These are phyloP conservation scores for Ophiocordyceps polyrhachis-furcata DNA, from an alignment of 2,329 filamentous ascomycete genomes.

Conservation along the genomic window DNA sequence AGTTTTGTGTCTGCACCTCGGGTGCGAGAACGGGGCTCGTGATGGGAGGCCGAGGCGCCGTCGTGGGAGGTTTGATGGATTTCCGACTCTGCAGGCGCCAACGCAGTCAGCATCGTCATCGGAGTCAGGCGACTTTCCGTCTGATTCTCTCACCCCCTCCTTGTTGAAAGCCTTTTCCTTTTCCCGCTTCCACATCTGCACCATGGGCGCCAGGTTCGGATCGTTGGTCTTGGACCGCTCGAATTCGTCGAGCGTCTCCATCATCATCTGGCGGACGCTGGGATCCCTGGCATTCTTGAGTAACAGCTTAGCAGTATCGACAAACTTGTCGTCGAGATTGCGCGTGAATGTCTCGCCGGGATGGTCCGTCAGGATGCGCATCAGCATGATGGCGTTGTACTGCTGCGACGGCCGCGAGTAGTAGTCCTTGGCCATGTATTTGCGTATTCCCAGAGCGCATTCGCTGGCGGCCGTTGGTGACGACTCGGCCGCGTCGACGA, in stretches of 20 bases:
- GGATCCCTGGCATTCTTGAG: slow-evolving; percentile 52
- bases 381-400: slow-evolving; percentile 92
- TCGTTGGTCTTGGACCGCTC: slow-evolving; percentile 55
- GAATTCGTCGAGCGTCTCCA: slow-evolving; percentile 70
- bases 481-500: slow-evolving; percentile 89
- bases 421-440: slow-evolving; percentile 60
- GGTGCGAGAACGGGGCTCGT: slow-evolving; percentile 3
- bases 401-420: slow-evolving; percentile 49
- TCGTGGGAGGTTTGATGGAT: slow-evolving; percentile 1
- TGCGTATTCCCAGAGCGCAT: slow-evolving; percentile 63
- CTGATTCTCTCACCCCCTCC: background rate
- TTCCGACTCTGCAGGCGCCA: slow-evolving; percentile 2
- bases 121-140: background rate
- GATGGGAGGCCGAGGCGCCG: slow-evolving; percentile 4
- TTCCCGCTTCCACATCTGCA: slow-evolving; percentile 81
- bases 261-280: slow-evolving; percentile 66
- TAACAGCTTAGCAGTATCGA: slow-evolving; percentile 54
- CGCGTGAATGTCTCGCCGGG: slow-evolving; percentile 81
- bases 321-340: slow-evolving; percentile 73
- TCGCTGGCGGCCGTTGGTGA: slow-evolving; percentile 71
- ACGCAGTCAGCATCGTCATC: background rate
- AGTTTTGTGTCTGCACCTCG: slow-evolving; percentile 31
- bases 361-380: slow-evolving; percentile 83
- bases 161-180: slow-evolving; percentile 40
- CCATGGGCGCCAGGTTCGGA: slow-evolving; percentile 49